Percentiles rank a stretch among this genome's conserved stretches.
phyloP scores from a whole-genome alignment of 202 grass and related monocot species.

The Sporobolus alterniflorus region DNA sequence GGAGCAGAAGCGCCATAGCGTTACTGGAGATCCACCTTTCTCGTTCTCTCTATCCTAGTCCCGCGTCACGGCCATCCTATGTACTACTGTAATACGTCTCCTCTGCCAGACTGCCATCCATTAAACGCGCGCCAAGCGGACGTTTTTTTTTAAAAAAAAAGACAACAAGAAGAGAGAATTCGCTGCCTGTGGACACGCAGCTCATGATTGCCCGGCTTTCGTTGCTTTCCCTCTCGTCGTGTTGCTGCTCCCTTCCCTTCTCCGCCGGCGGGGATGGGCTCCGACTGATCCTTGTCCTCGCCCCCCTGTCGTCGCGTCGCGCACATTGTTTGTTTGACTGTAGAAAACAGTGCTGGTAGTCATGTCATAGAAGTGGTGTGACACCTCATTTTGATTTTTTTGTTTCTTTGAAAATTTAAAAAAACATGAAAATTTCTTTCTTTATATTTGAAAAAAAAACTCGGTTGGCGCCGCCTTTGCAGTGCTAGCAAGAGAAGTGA shows the following conservation, averaged over 20 bases:
- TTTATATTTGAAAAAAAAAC: too few relatives aligned
- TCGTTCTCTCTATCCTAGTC: slow-evolving; percentile 25
- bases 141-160: not conserved
- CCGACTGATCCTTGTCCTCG: slow-evolving; percentile 3
- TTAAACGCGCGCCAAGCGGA: slow-evolving; percentile 18
- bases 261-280: slow-evolving; percentile 18
- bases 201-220: slow-evolving; percentile 50
- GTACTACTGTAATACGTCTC: slow-evolving; percentile 10
- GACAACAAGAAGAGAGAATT: not conserved
- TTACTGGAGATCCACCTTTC: too few relatives aligned
- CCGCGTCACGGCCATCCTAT: slow-evolving; percentile 19
- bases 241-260: not conserved
- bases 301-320: slow-evolving; percentile 6
- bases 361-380: not conserved
- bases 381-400: not conserved
- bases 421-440: not conserved
- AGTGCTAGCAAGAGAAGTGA: not conserved
- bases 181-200: too few relatives aligned
- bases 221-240: slow-evolving; percentile 46
- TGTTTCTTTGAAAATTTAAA: not conserved
- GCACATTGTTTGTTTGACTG: not conserved
- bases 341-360: not conserved
- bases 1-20: not conserved
- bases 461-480: not conserved
- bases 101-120: not conserved